Evolutionary conservation across 1,284 basidiomycete genomes (phyloP).

Genomic region (Naganishia sp.): DNA sequence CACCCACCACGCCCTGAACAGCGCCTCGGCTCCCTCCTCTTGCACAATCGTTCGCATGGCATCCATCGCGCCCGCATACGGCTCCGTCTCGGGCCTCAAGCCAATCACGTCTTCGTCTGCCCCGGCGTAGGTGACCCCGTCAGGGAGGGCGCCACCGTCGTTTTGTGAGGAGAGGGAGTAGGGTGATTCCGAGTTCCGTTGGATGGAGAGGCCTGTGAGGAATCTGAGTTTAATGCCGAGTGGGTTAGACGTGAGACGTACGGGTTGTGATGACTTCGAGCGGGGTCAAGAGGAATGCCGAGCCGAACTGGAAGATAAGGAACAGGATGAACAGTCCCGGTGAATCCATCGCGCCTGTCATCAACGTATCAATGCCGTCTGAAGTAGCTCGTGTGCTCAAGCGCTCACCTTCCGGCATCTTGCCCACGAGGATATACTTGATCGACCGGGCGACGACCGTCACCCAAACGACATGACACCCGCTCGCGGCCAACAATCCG

Average conservation of each 20-base stretch:
- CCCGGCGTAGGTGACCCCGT: conserved; percentile 69
- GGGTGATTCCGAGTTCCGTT: conserved; percentile 34
- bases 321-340: conserved; percentile 57
- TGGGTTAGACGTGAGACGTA: conserved; percentile 62
- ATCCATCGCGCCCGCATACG: conserved; percentile 77
- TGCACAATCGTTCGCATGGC: conserved; percentile 75
- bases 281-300: conserved; percentile 69
- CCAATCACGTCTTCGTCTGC: conserved; percentile 85
- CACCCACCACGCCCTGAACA: conserved; percentile 87
- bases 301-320: conserved; percentile 60
- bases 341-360: conserved; percentile 18
- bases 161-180: conserved; percentile 33
- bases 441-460: conserved; percentile 68
- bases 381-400: neutral
- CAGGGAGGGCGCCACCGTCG: conserved; percentile 50
- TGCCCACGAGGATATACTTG: conserved; percentile 67
- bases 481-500: conserved; percentile 70
- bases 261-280: conserved; percentile 79
- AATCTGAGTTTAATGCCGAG: conserved; percentile 42
- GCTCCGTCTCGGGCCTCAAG: conserved; percentile 76
- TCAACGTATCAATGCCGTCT: neutral
- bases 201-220: conserved; percentile 29
- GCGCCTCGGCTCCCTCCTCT: conserved; percentile 74
- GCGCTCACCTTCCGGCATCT: conserved; percentile 36
- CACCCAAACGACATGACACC: conserved; percentile 67